Conservation (phyloP, 108 stramenopile genomes). For the Fistulifera solaris region DNA sequence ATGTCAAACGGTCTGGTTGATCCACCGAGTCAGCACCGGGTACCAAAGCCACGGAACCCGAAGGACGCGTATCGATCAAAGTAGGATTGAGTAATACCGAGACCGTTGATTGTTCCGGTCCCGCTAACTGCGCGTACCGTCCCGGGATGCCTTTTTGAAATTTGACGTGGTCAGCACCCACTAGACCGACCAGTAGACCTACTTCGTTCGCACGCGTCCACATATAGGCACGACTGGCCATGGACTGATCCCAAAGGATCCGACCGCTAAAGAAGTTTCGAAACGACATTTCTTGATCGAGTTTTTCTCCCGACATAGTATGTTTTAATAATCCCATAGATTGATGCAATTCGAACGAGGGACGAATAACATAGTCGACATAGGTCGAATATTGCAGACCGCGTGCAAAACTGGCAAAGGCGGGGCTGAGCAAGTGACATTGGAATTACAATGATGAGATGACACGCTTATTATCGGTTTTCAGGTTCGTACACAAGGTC, state of each 20-base stretch:
- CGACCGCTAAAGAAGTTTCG: slow-evolving; percentile 53
- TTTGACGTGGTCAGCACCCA: slow-evolving; percentile 76
- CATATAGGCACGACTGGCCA: slow-evolving; percentile 45
- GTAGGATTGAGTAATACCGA: slow-evolving; percentile 62
- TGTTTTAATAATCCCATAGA: slow-evolving; percentile 45
- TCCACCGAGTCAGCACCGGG: slow-evolving; percentile 16
- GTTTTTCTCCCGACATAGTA: slow-evolving; percentile 45
- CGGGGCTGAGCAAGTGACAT: slow-evolving; percentile 7
- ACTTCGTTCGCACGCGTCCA: slow-evolving; percentile 42
- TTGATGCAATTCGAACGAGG: slow-evolving; percentile 51
- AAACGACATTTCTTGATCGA: slow-evolving; percentile 60
- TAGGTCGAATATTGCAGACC: slow-evolving; percentile 37
- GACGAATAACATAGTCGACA: slow-evolving; percentile 56
- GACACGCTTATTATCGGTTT: no score
- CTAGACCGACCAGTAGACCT: slow-evolving; percentile 53
- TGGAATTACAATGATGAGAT: neutral
- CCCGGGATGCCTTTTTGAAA: slow-evolving; percentile 59
- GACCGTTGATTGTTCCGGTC: slow-evolving; percentile 19
- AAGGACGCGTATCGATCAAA: slow-evolving; percentile 59
- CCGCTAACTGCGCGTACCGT: slow-evolving; percentile 39
- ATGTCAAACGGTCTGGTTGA: slow-evolving; percentile 33
- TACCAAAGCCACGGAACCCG: slow-evolving; percentile 22
- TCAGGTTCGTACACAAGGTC: no score
- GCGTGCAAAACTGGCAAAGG: slow-evolving; percentile 49
- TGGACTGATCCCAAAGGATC: slow-evolving; percentile 74